These are phyloP conservation scores for Saccharomycodes ludwigii DNA, from an alignment of 805 yeast genomes.

Conservation along the genomic window DNA sequence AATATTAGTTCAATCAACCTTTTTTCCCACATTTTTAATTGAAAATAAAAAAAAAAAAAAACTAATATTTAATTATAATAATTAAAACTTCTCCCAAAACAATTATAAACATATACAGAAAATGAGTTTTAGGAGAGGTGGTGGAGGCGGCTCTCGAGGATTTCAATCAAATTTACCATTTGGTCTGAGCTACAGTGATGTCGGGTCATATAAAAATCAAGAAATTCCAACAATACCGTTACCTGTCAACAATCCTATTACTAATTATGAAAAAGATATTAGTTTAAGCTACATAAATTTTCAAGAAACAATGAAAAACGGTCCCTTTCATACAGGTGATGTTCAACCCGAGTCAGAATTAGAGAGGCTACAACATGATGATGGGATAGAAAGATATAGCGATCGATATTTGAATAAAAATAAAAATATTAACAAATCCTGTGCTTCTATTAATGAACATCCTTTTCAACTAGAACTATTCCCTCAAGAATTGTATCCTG, in stretches of 20 bases:
- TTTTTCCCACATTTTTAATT: no score
- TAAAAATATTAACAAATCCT: constrained; percentile 29
- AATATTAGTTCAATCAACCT: no score
- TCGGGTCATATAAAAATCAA: constrained; percentile 26
- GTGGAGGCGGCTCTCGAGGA: constrained; percentile 29
- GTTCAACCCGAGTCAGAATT: constrained; percentile 4
- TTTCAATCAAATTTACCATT: constrained; percentile 41
- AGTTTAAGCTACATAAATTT: constrained; percentile 47
- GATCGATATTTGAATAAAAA: constrained; percentile 53
- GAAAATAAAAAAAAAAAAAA: no score
- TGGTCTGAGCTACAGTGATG: constrained; percentile 58
- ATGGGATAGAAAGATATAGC: constrained; percentile 71
- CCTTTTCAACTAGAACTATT: constrained; percentile 61
- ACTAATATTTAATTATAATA: no score
- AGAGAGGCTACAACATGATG: constrained; percentile 28
- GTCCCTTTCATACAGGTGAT: constrained; percentile 5
- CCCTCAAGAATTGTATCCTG: constrained; percentile 65
- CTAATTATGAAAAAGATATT: constrained; percentile 35
- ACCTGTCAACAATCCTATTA: constrained; percentile 54
- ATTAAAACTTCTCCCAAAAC: no score
- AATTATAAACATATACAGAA: neutral
- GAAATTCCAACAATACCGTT: constrained; percentile 32
- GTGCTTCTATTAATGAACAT: constrained; percentile 64
- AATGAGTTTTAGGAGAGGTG: constrained; percentile 46
- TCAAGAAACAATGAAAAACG: constrained; percentile 16